phyloP scores from a whole-genome alignment of 768 basidiomycete genomes.

The Panaeolus cyanescens region DNA sequence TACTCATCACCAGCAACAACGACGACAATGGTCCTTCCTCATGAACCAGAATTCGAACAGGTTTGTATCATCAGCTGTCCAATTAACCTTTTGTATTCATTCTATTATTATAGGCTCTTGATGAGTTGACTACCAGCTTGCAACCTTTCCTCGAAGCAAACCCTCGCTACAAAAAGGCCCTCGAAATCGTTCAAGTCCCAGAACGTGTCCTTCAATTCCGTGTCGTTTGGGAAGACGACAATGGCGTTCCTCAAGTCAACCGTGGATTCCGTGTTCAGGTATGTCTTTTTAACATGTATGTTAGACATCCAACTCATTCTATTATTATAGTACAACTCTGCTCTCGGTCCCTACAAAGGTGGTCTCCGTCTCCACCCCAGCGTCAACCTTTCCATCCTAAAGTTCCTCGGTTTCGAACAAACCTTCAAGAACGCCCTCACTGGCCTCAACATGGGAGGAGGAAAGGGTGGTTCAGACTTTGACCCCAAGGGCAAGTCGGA shows the following conservation, averaged over 20 bases:
- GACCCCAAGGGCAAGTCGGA: slow-evolving; percentile 83
- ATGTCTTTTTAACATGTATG: slow-evolving; percentile 17
- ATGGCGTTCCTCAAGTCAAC: slow-evolving; percentile 66
- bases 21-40: slow-evolving; percentile 41
- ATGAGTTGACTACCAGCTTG: slow-evolving; percentile 67
- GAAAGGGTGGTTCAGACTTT: slow-evolving; percentile 80
- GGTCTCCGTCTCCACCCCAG: slow-evolving; percentile 78
- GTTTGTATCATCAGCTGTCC: slow-evolving; percentile 22
- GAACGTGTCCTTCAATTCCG: slow-evolving; percentile 68
- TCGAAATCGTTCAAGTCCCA: slow-evolving; percentile 62
- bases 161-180: slow-evolving; percentile 67
- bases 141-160: slow-evolving; percentile 64
- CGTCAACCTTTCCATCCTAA: slow-evolving; percentile 81
- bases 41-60: slow-evolving; percentile 74
- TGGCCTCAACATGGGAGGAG: slow-evolving; percentile 76
- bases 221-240: slow-evolving; percentile 77
- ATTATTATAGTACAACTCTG: slow-evolving; percentile 84
- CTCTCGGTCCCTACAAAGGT: slow-evolving; percentile 78
- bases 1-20: slow-evolving; percentile 2
- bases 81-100: not conserved
- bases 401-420: slow-evolving; percentile 84
- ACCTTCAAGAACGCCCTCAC: slow-evolving; percentile 82
- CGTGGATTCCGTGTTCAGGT: slow-evolving; percentile 76
- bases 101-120: slow-evolving; percentile 46
- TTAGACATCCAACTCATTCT: no score